phyloP scores from a whole-genome alignment of 495 filamentous ascomycete species.

The Delitschia confertaspora region DNA sequence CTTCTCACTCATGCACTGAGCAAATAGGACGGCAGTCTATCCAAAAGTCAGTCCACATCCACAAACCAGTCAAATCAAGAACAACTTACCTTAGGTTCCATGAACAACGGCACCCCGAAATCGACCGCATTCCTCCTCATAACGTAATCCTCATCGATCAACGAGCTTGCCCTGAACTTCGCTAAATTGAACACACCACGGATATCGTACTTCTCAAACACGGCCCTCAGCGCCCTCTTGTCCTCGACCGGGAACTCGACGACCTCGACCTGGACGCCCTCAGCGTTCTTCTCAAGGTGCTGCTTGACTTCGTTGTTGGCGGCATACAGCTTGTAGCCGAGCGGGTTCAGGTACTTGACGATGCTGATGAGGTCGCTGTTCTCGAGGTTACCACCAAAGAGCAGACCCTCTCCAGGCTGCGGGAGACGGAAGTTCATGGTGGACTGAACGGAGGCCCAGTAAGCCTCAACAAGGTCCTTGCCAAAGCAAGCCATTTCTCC shows the following conservation, averaged over 20 bases:
- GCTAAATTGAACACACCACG: conserved; percentile 94
- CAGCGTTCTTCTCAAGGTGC: conserved; percentile 62
- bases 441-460: conserved; percentile 92
- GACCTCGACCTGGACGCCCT: conserved; percentile 67
- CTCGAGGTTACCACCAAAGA: conserved; percentile 77
- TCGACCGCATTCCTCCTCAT: conserved; percentile 98
- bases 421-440: conserved; percentile 99
- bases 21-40: conserved; percentile 90
- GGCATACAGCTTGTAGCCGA: conserved; percentile 90
- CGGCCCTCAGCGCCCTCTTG: conserved; percentile 87
- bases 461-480: conserved; percentile 88
- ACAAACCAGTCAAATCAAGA: conserved; percentile 3
- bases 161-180: conserved; percentile 67
- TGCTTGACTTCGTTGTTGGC: conserved; percentile 71
- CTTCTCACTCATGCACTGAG: conserved; percentile 92
- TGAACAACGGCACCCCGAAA: conserved; percentile 94
- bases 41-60: conserved; percentile 14
- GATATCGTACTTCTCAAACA: conserved; percentile 96
- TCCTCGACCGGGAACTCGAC: conserved; percentile 97
- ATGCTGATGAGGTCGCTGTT: conserved; percentile 61
- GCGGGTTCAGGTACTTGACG: conserved; percentile 73
- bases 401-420: conserved; percentile 82
- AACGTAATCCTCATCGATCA: conserved; percentile 90
- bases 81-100: conserved; percentile 88
- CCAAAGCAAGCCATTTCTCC: conserved; percentile 99